Percentiles rank a stretch among this genome's conserved stretches.
Conservation (phyloP, 345 rosid genomes). For the Lumnitzera littorea region DNA sequence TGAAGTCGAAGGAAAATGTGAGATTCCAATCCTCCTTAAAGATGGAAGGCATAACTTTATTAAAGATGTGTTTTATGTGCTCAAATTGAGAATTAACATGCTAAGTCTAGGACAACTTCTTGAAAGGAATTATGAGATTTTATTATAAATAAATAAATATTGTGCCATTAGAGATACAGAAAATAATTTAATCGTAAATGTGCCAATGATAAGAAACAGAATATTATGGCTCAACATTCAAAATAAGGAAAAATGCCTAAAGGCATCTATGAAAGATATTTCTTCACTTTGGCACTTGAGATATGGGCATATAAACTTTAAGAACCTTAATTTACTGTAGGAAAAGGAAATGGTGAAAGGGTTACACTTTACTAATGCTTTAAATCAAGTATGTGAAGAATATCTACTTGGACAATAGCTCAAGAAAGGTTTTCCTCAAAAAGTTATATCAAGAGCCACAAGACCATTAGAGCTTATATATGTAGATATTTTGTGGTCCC, state of each 20-base stretch:
- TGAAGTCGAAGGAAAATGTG: not conserved
- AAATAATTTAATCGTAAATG: not conserved
- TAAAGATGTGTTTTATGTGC: conserved; percentile 5
- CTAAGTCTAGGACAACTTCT: not conserved
- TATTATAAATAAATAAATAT: not conserved
- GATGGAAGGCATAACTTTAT: not conserved
- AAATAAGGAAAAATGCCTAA: not conserved
- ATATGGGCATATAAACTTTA: conserved; percentile 5
- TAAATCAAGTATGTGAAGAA: not conserved
- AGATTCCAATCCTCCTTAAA: not conserved
- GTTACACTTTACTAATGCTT: no score
- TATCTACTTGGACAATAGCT: not conserved
- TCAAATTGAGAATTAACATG: not conserved
- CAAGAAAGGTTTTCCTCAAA: not conserved
- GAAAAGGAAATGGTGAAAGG: no score
- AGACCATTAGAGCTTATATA: not conserved
- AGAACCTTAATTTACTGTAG: not conserved
- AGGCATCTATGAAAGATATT: not conserved
- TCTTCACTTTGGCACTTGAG: not conserved
- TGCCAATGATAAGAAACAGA: no score
- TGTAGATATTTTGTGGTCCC: not conserved
- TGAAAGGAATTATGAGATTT: not conserved
- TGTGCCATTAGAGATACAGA: not conserved
- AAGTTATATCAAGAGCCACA: not conserved
- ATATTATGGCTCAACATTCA: not conserved